Conservation (phyloP, 768 basidiomycete species). For the Rossbeevera mucosa region DNA sequence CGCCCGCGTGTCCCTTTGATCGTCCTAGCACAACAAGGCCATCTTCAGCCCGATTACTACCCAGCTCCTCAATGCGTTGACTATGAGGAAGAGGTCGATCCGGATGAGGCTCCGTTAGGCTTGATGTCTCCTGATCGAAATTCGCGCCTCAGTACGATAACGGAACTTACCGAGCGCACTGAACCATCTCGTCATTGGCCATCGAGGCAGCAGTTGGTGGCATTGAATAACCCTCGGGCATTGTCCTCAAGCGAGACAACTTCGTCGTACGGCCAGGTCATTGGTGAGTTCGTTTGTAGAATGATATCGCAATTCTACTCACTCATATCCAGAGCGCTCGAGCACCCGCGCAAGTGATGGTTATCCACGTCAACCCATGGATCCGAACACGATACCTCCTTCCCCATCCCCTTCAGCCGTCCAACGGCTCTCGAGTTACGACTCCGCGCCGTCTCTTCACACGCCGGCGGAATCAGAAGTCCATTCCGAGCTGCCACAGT, state of each 20-base stretch:
- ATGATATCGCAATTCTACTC: neutral
- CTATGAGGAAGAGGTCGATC: slow-evolving; percentile 23
- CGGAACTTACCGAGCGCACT: slow-evolving; percentile 62
- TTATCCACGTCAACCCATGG: slow-evolving; percentile 22
- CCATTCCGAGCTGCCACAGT: slow-evolving; percentile 31
- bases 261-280: slow-evolving; percentile 60
- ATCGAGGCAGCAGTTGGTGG: slow-evolving; percentile 36
- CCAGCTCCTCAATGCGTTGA: slow-evolving; percentile 20
- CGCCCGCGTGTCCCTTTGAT: slow-evolving; percentile 57
- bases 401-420: slow-evolving; percentile 68
- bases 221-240: slow-evolving; percentile 39
- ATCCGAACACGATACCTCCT: slow-evolving; percentile 57
- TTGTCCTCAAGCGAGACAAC: slow-evolving; percentile 32
- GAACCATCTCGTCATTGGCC: slow-evolving; percentile 51
- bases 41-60: slow-evolving; percentile 29
- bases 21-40: slow-evolving; percentile 54
- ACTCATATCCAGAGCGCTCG: slow-evolving; percentile 18
- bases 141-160: slow-evolving; percentile 57
- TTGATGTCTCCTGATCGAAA: slow-evolving; percentile 28
- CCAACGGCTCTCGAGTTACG: slow-evolving; percentile 53
- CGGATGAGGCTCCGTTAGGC: slow-evolving; percentile 31
- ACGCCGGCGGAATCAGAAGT: slow-evolving; percentile 37
- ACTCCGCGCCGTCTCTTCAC: slow-evolving; percentile 52
- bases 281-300: slow-evolving; percentile 41
- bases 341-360: slow-evolving; percentile 1